phyloP scores from a whole-genome alignment of 2,329 filamentous ascomycete species.

The Magnaporthales sp. region DNA sequence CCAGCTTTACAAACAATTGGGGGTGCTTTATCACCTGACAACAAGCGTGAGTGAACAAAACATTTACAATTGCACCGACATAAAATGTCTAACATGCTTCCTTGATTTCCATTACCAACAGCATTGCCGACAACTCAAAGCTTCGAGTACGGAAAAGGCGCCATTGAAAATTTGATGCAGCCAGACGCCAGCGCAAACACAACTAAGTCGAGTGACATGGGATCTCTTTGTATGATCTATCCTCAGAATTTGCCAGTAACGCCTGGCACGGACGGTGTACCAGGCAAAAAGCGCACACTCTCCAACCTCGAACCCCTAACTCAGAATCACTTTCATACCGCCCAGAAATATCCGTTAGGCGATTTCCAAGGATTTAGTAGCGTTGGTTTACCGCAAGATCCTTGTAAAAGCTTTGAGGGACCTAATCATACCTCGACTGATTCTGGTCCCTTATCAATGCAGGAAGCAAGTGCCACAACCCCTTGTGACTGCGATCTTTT shows the following conservation, averaged over 20 bases:
- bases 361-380: too few species aligned
- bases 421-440: too few species aligned
- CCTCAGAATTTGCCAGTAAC: slow-evolving; percentile 40
- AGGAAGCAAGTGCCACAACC: too few species aligned
- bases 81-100: slow-evolving; percentile 15
- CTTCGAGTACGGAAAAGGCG: slow-evolving; percentile 30
- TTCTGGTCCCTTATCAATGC: too few species aligned
- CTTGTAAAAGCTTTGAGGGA: too few species aligned
- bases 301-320: slow-evolving; percentile 17
- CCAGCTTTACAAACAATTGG: slow-evolving; percentile 28
- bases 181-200: slow-evolving; percentile 29
- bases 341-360: too few species aligned
- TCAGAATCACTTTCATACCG: too few species aligned
- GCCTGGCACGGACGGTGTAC: slow-evolving; percentile 26
- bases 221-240: slow-evolving; percentile 39
- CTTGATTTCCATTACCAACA: slow-evolving; percentile 21
- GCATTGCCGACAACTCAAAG: slow-evolving; percentile 22
- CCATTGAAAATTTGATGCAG: slow-evolving; percentile 34
- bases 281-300: slow-evolving; percentile 37
- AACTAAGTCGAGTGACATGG: slow-evolving; percentile 34
- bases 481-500: too few species aligned
- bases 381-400: too few species aligned
- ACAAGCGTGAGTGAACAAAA: slow-evolving; percentile 30
- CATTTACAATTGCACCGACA: not conserved
- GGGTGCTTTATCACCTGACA: slow-evolving; percentile 28